Base-by-base conservation (phyloP, 164 flowering plant species). In the Sextonia rubra region DNA sequence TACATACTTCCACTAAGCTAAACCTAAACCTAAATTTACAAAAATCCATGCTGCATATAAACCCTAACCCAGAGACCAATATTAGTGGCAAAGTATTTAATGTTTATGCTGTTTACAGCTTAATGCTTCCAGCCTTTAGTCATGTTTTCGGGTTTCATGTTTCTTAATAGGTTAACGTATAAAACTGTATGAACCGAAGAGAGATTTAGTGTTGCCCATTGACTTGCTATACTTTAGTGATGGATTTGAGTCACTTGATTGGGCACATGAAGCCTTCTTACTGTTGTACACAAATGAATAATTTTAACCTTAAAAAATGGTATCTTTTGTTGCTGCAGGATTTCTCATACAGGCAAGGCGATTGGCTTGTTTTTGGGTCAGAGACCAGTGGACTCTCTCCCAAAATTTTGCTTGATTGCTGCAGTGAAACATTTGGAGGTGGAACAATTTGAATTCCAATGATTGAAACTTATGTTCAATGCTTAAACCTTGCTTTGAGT, bases 391-490 rank as follows among this genome's bases (percentile, higher is more conserved):
- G 97, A 3, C 74, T 94, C 29, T 87, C 94, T 15, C 84, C 87
- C 22, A 94, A 94, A 77, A 91, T 79, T 30, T 81, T 92, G 69
- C 72, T 55, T 4, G 97, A 92, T 71, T 94, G 97, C 85, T 77
- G 76, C 20, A 85, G 68, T 32, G 88, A 85, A 78, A 26, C 79
- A 22, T 74, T 77, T 74, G 97, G 97, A 12, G 97, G 97, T 60
- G 97, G 94, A 29, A 82, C 92, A 1, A 69, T 94, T 47, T 77
- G 88, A 52, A 91, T 94, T 58, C 99, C 99, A 27, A 92, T 92
- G 97, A 86, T 91, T 69, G 97, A 92, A 72, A 94, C 97, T 52
- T 87, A 94, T 79, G 99, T 94, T n/a, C 88, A 97, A 77, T 92
- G 97, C 79, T 82, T 94, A 69, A 94, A 94, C 78, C 86, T 92